Evolutionary conservation across 352 stramenopile species (phyloP), one percentile per base, ranked within the genome.

Genomic region (Phytophthora ramorum): DNA sequence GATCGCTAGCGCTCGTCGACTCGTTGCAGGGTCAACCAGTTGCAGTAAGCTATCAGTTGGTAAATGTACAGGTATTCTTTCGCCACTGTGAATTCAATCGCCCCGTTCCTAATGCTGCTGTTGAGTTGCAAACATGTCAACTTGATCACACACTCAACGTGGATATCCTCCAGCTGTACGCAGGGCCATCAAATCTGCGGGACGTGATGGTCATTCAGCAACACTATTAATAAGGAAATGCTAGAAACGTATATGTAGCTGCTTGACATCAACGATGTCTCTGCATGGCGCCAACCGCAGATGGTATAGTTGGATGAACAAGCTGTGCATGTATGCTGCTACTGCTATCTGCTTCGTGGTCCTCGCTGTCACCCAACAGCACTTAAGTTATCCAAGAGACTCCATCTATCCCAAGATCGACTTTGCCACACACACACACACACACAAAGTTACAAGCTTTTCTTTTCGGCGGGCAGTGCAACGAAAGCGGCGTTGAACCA

Each of bases 321-420:
- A 58, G 35, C 24, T 58, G 46, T 58, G 4, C 26, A 32, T 32
- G 45, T 22, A 49, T 19, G 19, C 47, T 48, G 44, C 30, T 37
- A 63, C 44, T 56, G 16, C 35, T 45, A 34, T 57, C 57, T 49
- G n/a, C 19, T 38, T 34, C 16, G 43, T 63, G 35, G 44, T 20
- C 17, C 35, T 40, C 16, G 13, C 12, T 13, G 20, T 22, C 40
- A 41, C 26, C 40, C 40, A 43, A 16, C 37, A 7, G 16, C 56
- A 17, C 8, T 35, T 49, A 41, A 34, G n/a, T 41, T 56, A 48
- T 63, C 43, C 56, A 46, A 40, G 45, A 34, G 16, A 24, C 19
- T 32, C 50, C 45, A 58, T 44, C 57, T 35, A 38, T 34, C 13
- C n/a, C n/a, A n/a, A n/a, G n/a, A n/a, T n/a, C n/a, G n/a, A n/a